Base-by-base conservation (phyloP, 192 early-diverging fungal genomes). In the Coemansia sp. region DNA sequence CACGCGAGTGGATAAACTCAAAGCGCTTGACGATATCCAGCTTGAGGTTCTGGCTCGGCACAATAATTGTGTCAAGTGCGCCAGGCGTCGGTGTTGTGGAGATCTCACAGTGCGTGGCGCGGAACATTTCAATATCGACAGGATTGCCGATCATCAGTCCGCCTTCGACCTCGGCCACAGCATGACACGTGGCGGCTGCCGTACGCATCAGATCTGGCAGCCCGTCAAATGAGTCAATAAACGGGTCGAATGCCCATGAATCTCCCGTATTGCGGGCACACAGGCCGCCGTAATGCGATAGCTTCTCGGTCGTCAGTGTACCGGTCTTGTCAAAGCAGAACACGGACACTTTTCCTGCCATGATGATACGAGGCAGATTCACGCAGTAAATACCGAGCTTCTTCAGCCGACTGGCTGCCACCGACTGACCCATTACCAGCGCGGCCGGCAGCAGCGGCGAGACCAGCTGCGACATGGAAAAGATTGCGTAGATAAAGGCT, bases 321-420 rank as follows among this genome's bases (percentile, higher is more conserved):
- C 90, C 90, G 16, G 90, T 90, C 76, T 92, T 91, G 68, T 91
- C 91, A 45, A 91, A 91, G 71, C 86, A 87, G 56, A 90, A 89
- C n/a, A 91, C 83, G 27, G 84, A 86, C 21, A 90, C 88, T 69
- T 92, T 92, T 50, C 88, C 91, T 5, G 87, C 84, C 64, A 91
- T 60, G 19, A 87, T 88, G 66, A 92, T 90, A 41, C 91, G 77
- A 17, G 85, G 85, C 21, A 91, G 79, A 62, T 92, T 89, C 17
- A 91, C 86, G 65, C 89, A 90, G 56, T 85, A 80, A 56, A 92
- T 89, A n/a, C 87, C 72, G 61, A 87, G 84, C 35, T 68, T 64
- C 11, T 81, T 71, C 22, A 92, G 78, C 27, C 89, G 85, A 25
- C 76, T 84, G 14, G 86, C 85, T 17, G 86, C 85, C 9, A 91